Conservation (phyloP, 179 eudicot species). For the Amaranthus tricolor region DNA sequence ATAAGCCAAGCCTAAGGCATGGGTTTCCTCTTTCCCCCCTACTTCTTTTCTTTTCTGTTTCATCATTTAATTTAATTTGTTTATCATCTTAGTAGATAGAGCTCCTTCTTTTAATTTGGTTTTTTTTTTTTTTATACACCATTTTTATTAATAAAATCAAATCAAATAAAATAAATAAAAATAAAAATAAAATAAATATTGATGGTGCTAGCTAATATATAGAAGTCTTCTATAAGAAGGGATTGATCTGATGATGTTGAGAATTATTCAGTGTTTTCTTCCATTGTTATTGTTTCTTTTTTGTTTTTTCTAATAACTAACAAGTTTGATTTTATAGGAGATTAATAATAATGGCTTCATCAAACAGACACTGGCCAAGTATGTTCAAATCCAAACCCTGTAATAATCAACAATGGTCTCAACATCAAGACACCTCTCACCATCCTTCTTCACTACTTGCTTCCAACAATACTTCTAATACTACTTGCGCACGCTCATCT, state of each 20-base stretch:
- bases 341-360: conserved; percentile 58
- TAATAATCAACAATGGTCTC: conserved; percentile 40
- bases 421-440: conserved; percentile 46
- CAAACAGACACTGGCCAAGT: conserved; percentile 97
- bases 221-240: conserved; percentile 18
- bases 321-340: conserved; percentile 12
- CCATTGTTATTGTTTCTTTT: background rate
- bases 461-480: conserved; percentile 16
- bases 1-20: conserved; percentile 13
- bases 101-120: background rate
- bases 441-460: conserved; percentile 40
- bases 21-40: conserved; percentile 31
- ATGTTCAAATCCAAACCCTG: conserved; percentile 89
- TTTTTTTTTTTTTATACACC: background rate
- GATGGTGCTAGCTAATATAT: conserved; percentile 13
- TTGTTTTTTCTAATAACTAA: background rate
- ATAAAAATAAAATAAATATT: too few species aligned
- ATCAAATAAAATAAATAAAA: too few species aligned
- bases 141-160: too few species aligned
- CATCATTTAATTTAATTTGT: background rate
- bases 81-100: conserved; percentile 21
- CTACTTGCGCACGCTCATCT: conserved; percentile 38
- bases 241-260: background rate
- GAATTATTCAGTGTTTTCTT: background rate
- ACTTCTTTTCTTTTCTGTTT: background rate